A percentile compares a stretch with the other conserved stretches of the same genome.
These are phyloP conservation scores for Xylariaceae sp. DNA, from an alignment of 2,329 filamentous ascomycete genomes.

Conservation along the genomic window DNA sequence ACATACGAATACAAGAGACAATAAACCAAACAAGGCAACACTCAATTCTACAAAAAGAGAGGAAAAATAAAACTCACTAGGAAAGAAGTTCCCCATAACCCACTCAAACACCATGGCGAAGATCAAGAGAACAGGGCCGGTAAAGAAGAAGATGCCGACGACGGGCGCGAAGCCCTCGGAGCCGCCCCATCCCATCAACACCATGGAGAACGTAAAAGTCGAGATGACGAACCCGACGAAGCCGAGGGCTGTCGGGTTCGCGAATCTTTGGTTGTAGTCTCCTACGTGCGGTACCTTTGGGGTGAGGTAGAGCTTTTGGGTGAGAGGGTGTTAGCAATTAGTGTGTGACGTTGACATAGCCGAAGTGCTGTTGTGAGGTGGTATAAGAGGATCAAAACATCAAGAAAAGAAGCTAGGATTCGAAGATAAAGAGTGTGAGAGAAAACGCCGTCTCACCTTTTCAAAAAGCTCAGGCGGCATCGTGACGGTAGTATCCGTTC, in stretches of 20 bases:
- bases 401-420: not conserved
- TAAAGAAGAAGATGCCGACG: slow-evolving; percentile 49
- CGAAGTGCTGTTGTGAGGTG: not conserved
- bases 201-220: slow-evolving; percentile 46
- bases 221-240: slow-evolving; percentile 50
- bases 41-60: too few relatives aligned
- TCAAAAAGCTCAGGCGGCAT: slow-evolving; percentile 50
- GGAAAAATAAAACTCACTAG: slow-evolving; percentile 38
- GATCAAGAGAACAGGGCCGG: slow-evolving; percentile 54
- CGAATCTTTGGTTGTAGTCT: slow-evolving; percentile 47
- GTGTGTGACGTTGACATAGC: not conserved
- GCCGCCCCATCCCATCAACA: slow-evolving; percentile 47
- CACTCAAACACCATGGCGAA: slow-evolving; percentile 59
- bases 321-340: slow-evolving; percentile 8
- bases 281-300: slow-evolving; percentile 46
- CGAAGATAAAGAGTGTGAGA: not conserved
- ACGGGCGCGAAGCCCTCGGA: slow-evolving; percentile 43
- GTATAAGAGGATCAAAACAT: not conserved
- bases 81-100: slow-evolving; percentile 59
- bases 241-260: slow-evolving; percentile 47
- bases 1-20: too few relatives aligned
- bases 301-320: slow-evolving; percentile 45
- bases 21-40: too few relatives aligned
- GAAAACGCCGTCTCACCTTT: slow-evolving; percentile 33
- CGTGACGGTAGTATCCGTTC: slow-evolving; percentile 45